Conservation (phyloP, 805 yeast species). For the Yamadazyma paraphyllophila region DNA sequence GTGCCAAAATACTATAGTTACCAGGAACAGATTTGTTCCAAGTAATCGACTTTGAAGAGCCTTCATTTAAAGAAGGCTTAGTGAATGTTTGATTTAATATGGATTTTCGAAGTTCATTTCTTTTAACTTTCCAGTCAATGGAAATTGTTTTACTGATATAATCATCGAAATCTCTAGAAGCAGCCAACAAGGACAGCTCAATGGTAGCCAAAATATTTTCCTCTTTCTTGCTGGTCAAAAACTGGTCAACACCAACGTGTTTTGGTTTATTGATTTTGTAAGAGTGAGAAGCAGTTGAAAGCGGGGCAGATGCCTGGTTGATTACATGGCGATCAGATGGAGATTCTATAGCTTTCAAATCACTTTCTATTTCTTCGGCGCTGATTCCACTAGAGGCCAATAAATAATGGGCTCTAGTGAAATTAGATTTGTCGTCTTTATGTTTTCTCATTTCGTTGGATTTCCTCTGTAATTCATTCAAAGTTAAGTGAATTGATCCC, state of each 20-base stretch:
- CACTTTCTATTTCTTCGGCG: constrained; percentile 75
- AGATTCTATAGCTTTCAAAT: constrained; percentile 37
- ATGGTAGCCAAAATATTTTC: constrained; percentile 80
- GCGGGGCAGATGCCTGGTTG: constrained; percentile 1
- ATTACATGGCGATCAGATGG: constrained; percentile 8
- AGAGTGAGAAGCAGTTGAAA: background rate
- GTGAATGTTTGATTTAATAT: constrained; percentile 34
- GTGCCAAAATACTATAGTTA: constrained; percentile 31
- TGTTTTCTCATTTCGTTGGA: constrained; percentile 55
- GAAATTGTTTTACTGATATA: constrained; percentile 70
- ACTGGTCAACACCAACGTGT: constrained; percentile 50
- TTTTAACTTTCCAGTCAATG: constrained; percentile 81
- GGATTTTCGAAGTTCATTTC: constrained; percentile 68
- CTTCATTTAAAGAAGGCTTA: background rate
- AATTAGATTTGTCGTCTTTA: constrained; percentile 30
- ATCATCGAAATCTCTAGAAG: constrained; percentile 79
- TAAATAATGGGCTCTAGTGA: constrained; percentile 80
- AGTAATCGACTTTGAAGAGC: constrained; percentile 20
- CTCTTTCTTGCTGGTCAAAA: constrained; percentile 68
- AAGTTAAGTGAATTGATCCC: constrained; percentile 78
- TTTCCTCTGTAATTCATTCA: constrained; percentile 72
- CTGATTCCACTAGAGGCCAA: constrained; percentile 87
- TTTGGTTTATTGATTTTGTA: constrained; percentile 11
- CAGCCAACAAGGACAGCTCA: constrained; percentile 70
- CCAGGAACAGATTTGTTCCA: constrained; percentile 39